Evolutionary conservation across 2,329 filamentous ascomycete species (phyloP).

Genomic region (Mycosphaerella arachidis): DNA sequence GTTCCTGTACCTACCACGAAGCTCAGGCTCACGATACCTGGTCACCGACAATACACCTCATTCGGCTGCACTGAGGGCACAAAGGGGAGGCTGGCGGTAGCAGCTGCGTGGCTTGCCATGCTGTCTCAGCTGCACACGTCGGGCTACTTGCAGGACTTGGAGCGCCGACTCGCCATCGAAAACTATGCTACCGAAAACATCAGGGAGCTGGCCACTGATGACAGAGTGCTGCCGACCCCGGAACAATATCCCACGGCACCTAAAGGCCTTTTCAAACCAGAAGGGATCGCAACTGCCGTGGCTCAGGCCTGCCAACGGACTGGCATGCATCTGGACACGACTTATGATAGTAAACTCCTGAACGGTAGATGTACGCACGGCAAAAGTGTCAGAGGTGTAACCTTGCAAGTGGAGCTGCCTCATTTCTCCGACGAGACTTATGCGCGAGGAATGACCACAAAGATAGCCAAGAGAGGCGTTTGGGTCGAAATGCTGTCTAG

Average conservation of each 20-base stretch:
- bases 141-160: not conserved
- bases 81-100: not conserved
- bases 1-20: not conserved
- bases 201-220: not conserved
- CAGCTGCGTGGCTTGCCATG: conserved; percentile 1
- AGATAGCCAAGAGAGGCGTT: conserved; percentile 15
- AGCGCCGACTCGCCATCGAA: not conserved
- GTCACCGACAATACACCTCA: not conserved
- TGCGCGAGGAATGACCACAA: not conserved
- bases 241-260: conserved; percentile 18
- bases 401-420: not conserved
- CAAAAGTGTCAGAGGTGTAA: not conserved
- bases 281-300: not conserved
- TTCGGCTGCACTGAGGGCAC: not conserved
- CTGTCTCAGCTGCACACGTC: conserved; percentile 4
- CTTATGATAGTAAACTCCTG: not conserved
- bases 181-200: not conserved
- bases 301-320: conserved; percentile 4
- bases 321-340: conserved; percentile 7
- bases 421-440: not conserved
- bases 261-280: conserved; percentile 13
- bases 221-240: conserved; percentile 9
- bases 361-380: not conserved
- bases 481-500: conserved; percentile 17
- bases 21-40: not conserved